phyloP scores from a whole-genome alignment of 176 grass and related monocot species.

The Ensete ventricosum region DNA sequence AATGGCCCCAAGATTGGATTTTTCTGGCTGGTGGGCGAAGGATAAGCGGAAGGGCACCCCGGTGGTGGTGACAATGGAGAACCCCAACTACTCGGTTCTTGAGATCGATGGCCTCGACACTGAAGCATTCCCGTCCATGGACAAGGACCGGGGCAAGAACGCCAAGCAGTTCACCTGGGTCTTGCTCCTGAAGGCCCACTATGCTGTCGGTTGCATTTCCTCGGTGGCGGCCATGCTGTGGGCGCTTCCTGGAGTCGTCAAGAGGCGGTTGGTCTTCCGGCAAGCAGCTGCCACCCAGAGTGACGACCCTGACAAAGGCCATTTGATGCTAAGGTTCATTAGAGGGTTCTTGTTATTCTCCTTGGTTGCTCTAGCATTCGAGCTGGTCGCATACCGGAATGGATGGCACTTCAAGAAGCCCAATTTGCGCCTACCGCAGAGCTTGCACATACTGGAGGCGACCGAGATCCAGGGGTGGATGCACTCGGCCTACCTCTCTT shows the following conservation, averaged over 20 bases:
- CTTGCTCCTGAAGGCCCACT: constrained; percentile 50
- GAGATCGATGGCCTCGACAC: constrained; percentile 45
- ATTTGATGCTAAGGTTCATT: constrained; percentile 50
- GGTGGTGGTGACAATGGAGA: constrained; percentile 75
- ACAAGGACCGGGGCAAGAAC: constrained; percentile 60
- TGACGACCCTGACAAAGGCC: constrained; percentile 22
- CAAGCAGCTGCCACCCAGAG: background rate
- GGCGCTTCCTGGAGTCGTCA: constrained; percentile 32
- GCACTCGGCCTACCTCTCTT: constrained; percentile 44
- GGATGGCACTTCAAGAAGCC: constrained; percentile 54
- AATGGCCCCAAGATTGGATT: constrained; percentile 42
- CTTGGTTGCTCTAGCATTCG: constrained; percentile 38
- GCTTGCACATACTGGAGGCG: constrained; percentile 42
- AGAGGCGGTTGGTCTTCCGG: constrained; percentile 26
- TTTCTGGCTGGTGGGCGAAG: constrained; percentile 42
- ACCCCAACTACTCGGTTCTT: constrained; percentile 63
- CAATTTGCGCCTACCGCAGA: constrained; percentile 16
- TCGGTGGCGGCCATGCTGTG: constrained; percentile 32
- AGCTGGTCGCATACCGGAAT: constrained; percentile 57
- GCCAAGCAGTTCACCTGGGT: constrained; percentile 83
- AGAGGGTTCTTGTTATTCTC: constrained; percentile 41
- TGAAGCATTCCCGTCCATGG: constrained; percentile 31
- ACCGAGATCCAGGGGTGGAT: constrained; percentile 48
- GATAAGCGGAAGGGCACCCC: constrained; percentile 39
- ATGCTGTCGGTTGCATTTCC: constrained; percentile 37